These are phyloP conservation scores for Tremella mesenterica DNA, from an alignment of 768 basidiomycete genomes.

Conservation along the genomic window DNA sequence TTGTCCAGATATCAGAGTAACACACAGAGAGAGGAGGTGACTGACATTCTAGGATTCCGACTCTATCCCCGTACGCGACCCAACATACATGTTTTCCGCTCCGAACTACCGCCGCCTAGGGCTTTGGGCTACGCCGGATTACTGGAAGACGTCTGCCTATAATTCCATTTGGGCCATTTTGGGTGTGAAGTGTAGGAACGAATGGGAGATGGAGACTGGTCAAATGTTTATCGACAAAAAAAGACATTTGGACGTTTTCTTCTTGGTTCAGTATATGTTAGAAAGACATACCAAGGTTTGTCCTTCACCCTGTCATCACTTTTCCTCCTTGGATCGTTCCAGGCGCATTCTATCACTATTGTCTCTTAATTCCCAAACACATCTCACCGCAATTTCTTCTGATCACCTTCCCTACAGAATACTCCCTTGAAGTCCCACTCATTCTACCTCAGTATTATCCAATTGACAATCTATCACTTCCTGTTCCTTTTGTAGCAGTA, in stretches of 20 bases:
- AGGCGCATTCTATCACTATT: too few species aligned
- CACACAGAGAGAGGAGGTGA: constrained; percentile 5
- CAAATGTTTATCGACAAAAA: constrained; percentile 48
- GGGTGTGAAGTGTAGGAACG: constrained; percentile 47
- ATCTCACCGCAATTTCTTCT: neutral
- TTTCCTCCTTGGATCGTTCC: too few species aligned
- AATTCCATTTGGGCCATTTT: constrained; percentile 47
- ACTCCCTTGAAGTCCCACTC: neutral
- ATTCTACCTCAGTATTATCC: neutral
- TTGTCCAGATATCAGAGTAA: too few species aligned
- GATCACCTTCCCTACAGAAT: neutral
- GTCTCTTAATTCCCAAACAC: too few species aligned
- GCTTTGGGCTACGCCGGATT: constrained; percentile 44
- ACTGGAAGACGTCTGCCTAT: constrained; percentile 47
- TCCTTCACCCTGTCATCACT: constrained; percentile 3
- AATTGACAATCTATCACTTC: neutral
- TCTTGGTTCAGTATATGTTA: constrained; percentile 43
- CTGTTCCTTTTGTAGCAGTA: too few species aligned
- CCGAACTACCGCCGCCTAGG: constrained; percentile 45
- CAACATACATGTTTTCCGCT: constrained; percentile 45
- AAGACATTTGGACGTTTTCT: constrained; percentile 45
- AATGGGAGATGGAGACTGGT: constrained; percentile 49
- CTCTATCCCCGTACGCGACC: constrained; percentile 41
- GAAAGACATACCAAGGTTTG: constrained; percentile 40
- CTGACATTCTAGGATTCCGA: constrained; percentile 37